Evolutionary conservation across 2,329 filamentous ascomycete species (phyloP), one percentile per base, ranked within the genome.

Genomic region (Aspergillus uvarum): DNA sequence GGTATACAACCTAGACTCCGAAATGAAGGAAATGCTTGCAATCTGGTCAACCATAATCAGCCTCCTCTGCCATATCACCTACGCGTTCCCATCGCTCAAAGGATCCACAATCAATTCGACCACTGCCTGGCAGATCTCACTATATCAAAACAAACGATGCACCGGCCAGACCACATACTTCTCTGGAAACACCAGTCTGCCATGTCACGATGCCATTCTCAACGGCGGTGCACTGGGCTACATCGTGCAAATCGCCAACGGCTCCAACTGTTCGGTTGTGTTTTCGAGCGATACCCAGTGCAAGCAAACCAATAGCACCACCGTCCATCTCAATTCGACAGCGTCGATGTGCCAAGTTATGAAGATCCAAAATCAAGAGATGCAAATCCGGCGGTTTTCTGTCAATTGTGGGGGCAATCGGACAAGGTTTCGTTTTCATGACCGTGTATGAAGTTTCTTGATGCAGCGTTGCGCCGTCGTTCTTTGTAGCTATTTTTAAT

Each of bases 91-190:
- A 49, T 12, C 38, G 19, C 8, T 47, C 47, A 51, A 47, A 19
- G 14, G n/a, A 53, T 56, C 19, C 29, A 32, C 8, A n/a, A 22
- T 47, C 51, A 44, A 44, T 10, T 26, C 56, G 11, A 49, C 54
- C 19, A 56, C 47, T 26, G 56, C 54, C 29, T 65, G 63, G 63
- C 44, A 58, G 14, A 50, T 61, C 21, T 59, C 54, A 12, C 51
- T 63, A 2, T 65, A 59, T 31, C 61, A 63, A 44, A 63, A 63
- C 19, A 44, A 32, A 8, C 56, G 51, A n/a, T 63, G 63, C 56
- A 59, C 63, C 10, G 60, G 63, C 16, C 55, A 47, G 51, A 54
- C 48, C 12, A 63, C 60, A 10, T 47, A 48, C 2, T 61, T 56
- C 52, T 63, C 53, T 11, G 63, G 63, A 8, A 59, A 47, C n/a